These are phyloP conservation scores for Beauveria medogensis DNA, from an alignment of 2,329 filamentous ascomycete species.

Conservation along the genomic window DNA sequence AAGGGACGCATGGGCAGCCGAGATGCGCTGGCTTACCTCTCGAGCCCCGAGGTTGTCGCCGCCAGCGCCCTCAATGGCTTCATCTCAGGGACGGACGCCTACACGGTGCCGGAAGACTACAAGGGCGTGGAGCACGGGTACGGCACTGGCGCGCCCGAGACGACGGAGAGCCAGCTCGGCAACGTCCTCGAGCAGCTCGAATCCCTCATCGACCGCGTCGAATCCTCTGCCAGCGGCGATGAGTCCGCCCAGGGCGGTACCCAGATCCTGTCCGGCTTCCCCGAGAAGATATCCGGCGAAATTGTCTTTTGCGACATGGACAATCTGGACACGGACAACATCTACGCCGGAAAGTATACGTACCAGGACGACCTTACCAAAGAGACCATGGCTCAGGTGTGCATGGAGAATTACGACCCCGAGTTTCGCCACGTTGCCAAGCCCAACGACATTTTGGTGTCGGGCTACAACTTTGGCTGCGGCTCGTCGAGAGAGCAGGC, in stretches of 20 bases:
- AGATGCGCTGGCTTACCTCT: conserved; percentile 86
- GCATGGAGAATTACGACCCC: conserved; percentile 90
- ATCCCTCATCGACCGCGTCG: conserved; percentile 14
- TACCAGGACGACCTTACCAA: conserved; percentile 77
- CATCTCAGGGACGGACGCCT: conserved; percentile 71
- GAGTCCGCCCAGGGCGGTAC: conserved; percentile 34
- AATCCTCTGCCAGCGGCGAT: conserved; percentile 3
- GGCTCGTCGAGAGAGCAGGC: conserved; percentile 75
- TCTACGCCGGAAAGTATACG: conserved; percentile 76
- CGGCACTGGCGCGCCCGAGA: conserved; percentile 12
- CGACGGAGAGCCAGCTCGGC: neutral
- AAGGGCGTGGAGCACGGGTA: conserved; percentile 12
- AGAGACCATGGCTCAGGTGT: conserved; percentile 78
- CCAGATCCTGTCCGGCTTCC: conserved; percentile 78
- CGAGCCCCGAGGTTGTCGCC: conserved; percentile 84
- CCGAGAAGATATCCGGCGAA: conserved; percentile 72
- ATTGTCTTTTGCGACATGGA: conserved; percentile 77
- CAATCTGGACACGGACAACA: conserved; percentile 86
- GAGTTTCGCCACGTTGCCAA: conserved; percentile 57
- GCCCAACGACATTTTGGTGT: conserved; percentile 71
- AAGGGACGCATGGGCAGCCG: conserved; percentile 47
- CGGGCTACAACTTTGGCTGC: conserved; percentile 84
- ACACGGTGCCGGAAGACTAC: conserved; percentile 53
- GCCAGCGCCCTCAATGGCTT: conserved; percentile 71
- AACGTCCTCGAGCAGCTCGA: conserved; percentile 13